Evolutionary conservation across 768 basidiomycete genomes (phyloP), one percentile per base, ranked within the genome.

Genomic region (Russula foetens): DNA sequence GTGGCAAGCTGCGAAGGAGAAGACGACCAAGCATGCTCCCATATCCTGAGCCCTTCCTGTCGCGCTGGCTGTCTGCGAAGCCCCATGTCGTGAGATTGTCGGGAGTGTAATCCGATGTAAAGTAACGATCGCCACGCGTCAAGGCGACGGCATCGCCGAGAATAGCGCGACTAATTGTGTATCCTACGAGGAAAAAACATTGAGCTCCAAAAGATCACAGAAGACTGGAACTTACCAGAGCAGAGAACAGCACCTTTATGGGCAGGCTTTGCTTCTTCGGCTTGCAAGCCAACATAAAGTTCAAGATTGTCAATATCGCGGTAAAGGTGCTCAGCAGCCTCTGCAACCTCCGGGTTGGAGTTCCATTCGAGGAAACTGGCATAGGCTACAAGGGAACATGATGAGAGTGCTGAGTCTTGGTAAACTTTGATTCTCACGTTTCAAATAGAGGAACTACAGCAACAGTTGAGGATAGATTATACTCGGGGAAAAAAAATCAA

Each of bases 101-200:
- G 1, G 90, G 85, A 0, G 90, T 92, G 69, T 82, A 87, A 68
- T 93, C 91, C 29, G 87, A 77, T 0, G 89, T 92, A 73, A 82
- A 90, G 77, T 83, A 87, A 53, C 90, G 79, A 68, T 93, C 91
- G 33, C 91, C 91, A 56, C 91, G 85, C 49, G 88, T 91, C 56
- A 93, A 14, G n/a, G 91, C 88, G 58, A 92, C 87, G 28, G 91
- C 91, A 68, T 93, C 91, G 63, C 84, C 83, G 33, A 93, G 82
- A 67, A 93, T 93, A 9, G 91, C 90, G 31, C 91, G 84, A 66
- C 86, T 86, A 67, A 90, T 82, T 9, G 91, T 93, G 72, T 88
- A 92, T 15, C 84, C 86, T 85, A 58, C 8, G 19, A 21, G 29
- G 3, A 15, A 35, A n/a, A 33, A 12, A n/a, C n/a, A 43, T 7